Base-by-base conservation (phyloP, 164 flowering plant genomes). In the Aristolochia californica region DNA sequence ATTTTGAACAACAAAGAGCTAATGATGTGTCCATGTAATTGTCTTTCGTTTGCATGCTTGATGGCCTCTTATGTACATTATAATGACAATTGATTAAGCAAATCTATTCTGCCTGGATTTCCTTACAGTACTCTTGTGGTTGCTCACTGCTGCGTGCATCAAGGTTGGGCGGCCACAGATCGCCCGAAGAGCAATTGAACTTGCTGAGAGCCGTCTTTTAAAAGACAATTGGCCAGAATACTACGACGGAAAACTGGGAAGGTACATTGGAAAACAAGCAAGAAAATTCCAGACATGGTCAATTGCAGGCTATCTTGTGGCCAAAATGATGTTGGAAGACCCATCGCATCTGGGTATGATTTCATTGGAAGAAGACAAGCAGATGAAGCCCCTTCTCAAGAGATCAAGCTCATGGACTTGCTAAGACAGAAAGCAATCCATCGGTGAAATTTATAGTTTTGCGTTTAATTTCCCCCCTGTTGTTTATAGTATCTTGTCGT, bases 281-380 rank as follows among this genome's bases (percentile, higher is more conserved):
- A 66, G 77, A 54, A 73, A 73, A 56, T 61, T 44, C 45, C 77
- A 73, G 53, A 73, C 77, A 13, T 73, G 77, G 77, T 73, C 77
- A 11, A 73, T 73, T 22, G 77, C 71, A 0, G 77, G 74, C 9
- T 73, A 73, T 48, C 53, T 73, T 45, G 71, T 73, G 48, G 69
- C 76, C 15, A 72, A 72, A 63, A 72, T 72, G 76, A 52, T 72
- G 72, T 61, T 72, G 59, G 72, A 72, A 60, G 76, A 72, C 48
- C 76, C 76, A 9, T 72, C 76, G 15, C 76, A 72, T 52, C 57
- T 72, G 56, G 70, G 70, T 13, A 72, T 72, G 76, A 63, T 72
- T 44, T 62, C 72, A 1, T 59, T 72, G 23, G 76, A 72, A 48
- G 76, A 72, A 53, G 72, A 69, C 58, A 72, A 66, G 65, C 63